Evolutionary conservation across 768 basidiomycete genomes (phyloP).

Genomic region (Sporobolomyces pararoseus): DNA sequence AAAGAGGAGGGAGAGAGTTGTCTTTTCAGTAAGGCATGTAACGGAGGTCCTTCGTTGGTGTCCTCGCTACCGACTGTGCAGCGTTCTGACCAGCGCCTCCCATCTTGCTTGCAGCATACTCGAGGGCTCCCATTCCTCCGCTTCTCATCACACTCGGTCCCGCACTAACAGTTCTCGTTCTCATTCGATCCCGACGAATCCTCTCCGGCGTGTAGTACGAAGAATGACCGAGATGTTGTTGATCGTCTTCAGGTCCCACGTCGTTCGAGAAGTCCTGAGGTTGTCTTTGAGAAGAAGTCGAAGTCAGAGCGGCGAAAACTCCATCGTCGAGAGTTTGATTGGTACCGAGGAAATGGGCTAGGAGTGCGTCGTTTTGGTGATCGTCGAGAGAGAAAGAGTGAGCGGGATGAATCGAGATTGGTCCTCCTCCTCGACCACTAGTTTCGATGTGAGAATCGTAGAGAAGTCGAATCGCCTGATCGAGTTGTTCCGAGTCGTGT

Average conservation of each 20-base stretch:
- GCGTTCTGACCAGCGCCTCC: background rate
- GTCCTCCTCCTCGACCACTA: background rate
- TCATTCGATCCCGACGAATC: conserved; percentile 6
- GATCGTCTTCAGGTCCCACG: conserved; percentile 17
- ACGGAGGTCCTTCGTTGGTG: conserved; percentile 19
- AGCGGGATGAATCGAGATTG: background rate
- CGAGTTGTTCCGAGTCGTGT: conserved; percentile 12
- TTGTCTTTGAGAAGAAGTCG: background rate
- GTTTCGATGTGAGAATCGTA: conserved; percentile 23
- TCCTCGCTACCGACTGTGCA: conserved; percentile 3
- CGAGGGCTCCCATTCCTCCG: conserved; percentile 12
- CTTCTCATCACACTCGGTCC: conserved; percentile 15
- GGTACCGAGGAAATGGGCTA: conserved; percentile 5
- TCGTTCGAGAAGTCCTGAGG: background rate
- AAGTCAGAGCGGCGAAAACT: conserved; percentile 1
- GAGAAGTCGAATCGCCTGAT: conserved; percentile 23
- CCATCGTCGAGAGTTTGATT: conserved; percentile 17
- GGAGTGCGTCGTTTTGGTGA: conserved; percentile 3
- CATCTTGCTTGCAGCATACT: conserved; percentile 17
- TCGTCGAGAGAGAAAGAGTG: background rate
- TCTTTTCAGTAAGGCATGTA: conserved; percentile 21
- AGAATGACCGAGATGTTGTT: background rate
- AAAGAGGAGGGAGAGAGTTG: background rate
- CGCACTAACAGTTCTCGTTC: conserved; percentile 7
- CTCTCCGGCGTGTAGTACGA: conserved; percentile 7